Evolutionary conservation across 306 rosid species (phyloP).

Genomic region (Macrotyloma uniflorum): DNA sequence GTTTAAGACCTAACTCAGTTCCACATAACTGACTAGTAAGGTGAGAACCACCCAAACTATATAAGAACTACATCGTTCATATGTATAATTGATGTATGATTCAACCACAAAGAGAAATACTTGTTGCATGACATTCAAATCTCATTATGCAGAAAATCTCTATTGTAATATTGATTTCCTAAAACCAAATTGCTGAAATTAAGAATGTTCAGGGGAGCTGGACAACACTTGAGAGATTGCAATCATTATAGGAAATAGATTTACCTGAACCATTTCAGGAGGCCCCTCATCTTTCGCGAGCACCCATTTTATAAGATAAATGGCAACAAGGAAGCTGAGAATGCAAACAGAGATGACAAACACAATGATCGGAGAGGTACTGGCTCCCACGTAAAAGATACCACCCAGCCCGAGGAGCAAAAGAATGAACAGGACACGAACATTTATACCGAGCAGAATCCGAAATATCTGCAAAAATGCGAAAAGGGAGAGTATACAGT

Average conservation of each 20-base stretch:
- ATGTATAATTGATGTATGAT: not conserved
- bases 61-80: not conserved
- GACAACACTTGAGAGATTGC: not conserved
- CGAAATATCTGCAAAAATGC: constrained; percentile 76
- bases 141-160: not conserved
- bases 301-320: constrained; percentile 90
- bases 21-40: not conserved
- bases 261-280: constrained; percentile 96
- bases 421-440: constrained; percentile 68
- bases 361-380: constrained; percentile 83
- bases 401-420: constrained; percentile 71
- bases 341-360: constrained; percentile 91
- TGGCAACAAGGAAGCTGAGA: constrained; percentile 79
- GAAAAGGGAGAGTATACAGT: not conserved
- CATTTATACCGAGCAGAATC: constrained; percentile 70
- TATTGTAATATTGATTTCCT: not conserved
- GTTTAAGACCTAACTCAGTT: not conserved
- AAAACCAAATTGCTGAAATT: not conserved
- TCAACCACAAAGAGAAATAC: constrained; percentile 3
- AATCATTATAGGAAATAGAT: constrained; percentile 32
- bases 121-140: not conserved
- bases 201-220: not conserved
- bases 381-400: constrained; percentile 88
- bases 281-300: constrained; percentile 99
- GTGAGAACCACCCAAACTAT: not conserved